Conservation (phyloP, 345 rosid genomes). For the Corymbia maculata region DNA sequence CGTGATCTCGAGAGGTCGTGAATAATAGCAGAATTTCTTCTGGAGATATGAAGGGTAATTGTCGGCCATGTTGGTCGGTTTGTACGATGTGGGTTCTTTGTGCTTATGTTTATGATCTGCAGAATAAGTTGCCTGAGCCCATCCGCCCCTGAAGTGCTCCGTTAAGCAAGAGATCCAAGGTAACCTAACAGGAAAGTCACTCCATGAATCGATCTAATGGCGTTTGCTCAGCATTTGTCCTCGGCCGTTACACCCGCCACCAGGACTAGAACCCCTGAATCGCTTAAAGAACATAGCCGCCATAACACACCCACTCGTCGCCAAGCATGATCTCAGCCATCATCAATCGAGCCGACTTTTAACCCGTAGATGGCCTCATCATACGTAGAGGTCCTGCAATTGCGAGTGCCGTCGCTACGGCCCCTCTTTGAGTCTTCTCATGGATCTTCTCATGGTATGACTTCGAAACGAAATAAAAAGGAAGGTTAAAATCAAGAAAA, state of each 20-base stretch:
- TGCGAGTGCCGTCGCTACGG: fast-evolving
- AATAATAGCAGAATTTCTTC: not conserved
- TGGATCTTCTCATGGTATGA: not conserved
- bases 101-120: not conserved
- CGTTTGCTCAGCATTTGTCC: not conserved
- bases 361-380: fast-evolving
- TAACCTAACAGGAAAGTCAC: not conserved
- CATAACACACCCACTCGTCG: no score
- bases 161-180: not conserved
- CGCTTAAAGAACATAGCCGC: not conserved
- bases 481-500: fast-evolving
- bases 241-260: not conserved
- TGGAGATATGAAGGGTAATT: not conserved
- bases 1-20: not conserved
- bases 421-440: not conserved
- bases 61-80: not conserved
- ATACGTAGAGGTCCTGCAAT: not conserved
- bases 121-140: not conserved
- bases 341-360: not conserved
- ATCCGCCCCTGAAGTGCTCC: not conserved
- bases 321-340: not conserved
- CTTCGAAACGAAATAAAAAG: fast-evolving
- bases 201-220: not conserved
- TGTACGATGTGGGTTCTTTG: not conserved
- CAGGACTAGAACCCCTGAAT: not conserved